Percentiles rank a stretch among this genome's conserved stretches.
phyloP scores from a whole-genome alignment of 345 rosid genomes.

The Lumnitzera littorea region DNA sequence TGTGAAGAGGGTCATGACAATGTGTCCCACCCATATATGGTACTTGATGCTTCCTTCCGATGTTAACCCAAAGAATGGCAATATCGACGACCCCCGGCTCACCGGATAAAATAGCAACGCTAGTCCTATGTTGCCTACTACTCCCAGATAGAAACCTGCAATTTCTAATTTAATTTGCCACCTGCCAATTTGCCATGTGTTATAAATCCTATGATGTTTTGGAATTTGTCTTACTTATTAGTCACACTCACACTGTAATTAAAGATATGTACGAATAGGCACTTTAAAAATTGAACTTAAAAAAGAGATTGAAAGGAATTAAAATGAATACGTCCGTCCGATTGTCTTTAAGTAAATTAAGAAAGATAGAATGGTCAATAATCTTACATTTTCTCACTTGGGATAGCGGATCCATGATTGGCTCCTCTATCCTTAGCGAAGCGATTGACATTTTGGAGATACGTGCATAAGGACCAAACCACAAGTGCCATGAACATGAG shows the following conservation, averaged over 20 bases:
- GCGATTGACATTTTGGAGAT: constrained; percentile 23
- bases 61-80: not conserved
- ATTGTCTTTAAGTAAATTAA: too few species aligned
- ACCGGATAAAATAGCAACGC: constrained; percentile 1
- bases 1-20: constrained; percentile 3
- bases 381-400: constrained; percentile 36
- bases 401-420: constrained; percentile 29
- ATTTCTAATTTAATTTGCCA: constrained; percentile 1
- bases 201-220: too few species aligned
- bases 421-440: constrained; percentile 12
- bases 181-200: not conserved
- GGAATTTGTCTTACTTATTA: too few species aligned
- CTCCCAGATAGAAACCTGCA: not conserved
- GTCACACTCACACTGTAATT: too few species aligned
- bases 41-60: constrained; percentile 3
- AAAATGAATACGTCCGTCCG: too few species aligned
- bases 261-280: too few species aligned
- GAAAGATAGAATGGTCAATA: not conserved
- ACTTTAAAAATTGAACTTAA: too few species aligned
- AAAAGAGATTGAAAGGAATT: too few species aligned
- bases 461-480: constrained; percentile 47
- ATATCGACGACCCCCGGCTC: constrained; percentile 1
- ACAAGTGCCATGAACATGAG: constrained; percentile 61
- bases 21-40: constrained; percentile 3
- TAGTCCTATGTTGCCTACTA: not conserved